These are phyloP conservation scores for Ophiostoma tasmaniense DNA, from an alignment of 2,329 filamentous ascomycete species.

Conservation along the genomic window DNA sequence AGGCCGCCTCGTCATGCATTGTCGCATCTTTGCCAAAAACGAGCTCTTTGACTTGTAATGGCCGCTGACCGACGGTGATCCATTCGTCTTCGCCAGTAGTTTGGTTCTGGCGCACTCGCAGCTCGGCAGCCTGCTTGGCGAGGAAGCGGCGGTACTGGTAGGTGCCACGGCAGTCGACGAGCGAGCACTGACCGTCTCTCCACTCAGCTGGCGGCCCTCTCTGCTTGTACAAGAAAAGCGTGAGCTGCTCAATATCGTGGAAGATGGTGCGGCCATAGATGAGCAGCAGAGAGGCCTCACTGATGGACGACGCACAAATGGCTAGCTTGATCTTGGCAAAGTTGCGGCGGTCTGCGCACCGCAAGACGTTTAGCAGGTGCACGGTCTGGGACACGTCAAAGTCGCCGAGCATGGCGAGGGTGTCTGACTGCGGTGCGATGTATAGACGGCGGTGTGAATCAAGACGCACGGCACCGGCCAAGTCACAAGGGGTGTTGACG, in stretches of 20 bases:
- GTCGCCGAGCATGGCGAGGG: slow-evolving; percentile 28
- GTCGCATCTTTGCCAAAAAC: slow-evolving; percentile 12
- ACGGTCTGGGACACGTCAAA: slow-evolving; percentile 21
- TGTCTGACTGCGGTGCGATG: slow-evolving; percentile 27
- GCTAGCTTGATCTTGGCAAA: slow-evolving; percentile 9
- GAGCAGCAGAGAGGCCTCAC: slow-evolving; percentile 12
- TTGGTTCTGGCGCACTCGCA: slow-evolving; percentile 3
- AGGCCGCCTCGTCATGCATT: slow-evolving; percentile 3
- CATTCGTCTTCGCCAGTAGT: background rate
- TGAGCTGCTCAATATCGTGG: slow-evolving; percentile 16
- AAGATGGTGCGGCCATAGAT: slow-evolving; percentile 18
- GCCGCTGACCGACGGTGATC: slow-evolving; percentile 15
- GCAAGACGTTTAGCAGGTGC: slow-evolving; percentile 9
- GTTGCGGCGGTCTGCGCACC: background rate
- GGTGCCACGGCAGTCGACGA: slow-evolving; percentile 17
- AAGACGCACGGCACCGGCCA: slow-evolving; percentile 19
- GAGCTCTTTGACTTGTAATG: slow-evolving; percentile 15
- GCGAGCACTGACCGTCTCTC: slow-evolving; percentile 13
- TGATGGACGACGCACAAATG: slow-evolving; percentile 10
- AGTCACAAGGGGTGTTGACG: slow-evolving; percentile 17
- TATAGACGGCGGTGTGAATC: slow-evolving; percentile 25
- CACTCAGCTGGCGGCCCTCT: slow-evolving; percentile 10
- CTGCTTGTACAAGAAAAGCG: slow-evolving; percentile 15
- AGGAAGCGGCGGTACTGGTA: slow-evolving; percentile 17
- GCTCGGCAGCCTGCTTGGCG: slow-evolving; percentile 12